These are phyloP conservation scores for Floccularia luteovirens DNA, from an alignment of 768 basidiomycete species.

Conservation along the genomic window DNA sequence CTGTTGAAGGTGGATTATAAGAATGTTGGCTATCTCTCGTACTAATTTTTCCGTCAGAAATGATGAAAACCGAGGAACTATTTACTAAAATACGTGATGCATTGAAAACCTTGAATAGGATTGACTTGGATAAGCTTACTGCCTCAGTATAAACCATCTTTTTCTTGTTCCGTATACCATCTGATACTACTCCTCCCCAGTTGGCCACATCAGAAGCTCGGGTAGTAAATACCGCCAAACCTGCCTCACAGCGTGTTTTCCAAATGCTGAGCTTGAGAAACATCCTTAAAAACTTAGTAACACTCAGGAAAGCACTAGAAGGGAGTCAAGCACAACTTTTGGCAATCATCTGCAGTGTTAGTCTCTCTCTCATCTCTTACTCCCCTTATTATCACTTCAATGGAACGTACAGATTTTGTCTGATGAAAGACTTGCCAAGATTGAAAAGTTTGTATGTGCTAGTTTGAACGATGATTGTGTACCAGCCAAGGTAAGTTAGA, in stretches of 20 bases:
- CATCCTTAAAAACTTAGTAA: conserved; percentile 60
- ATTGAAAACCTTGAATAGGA: conserved; percentile 63
- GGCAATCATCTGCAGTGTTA: conserved; percentile 51
- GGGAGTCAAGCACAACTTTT: conserved; percentile 56
- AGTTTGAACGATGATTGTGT: conserved; percentile 70
- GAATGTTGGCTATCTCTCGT: neutral
- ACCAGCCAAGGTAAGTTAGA: conserved; percentile 42
- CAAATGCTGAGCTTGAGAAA: conserved; percentile 78
- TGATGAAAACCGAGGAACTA: conserved; percentile 69
- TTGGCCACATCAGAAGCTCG: conserved; percentile 59
- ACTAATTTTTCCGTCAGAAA: conserved; percentile 33
- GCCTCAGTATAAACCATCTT: conserved; percentile 35
- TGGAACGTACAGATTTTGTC: conserved; percentile 49
- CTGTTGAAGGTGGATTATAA: conserved; percentile 58
- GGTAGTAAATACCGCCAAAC: conserved; percentile 44
- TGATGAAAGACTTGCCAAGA: conserved; percentile 61
- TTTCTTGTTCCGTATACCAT: neutral
- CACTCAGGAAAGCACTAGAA: conserved; percentile 53
- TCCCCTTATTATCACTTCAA: neutral
- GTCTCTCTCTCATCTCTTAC: conserved; percentile 5
- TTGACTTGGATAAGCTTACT: conserved; percentile 87
- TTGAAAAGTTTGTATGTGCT: conserved; percentile 49
- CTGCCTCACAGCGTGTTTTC: conserved; percentile 59
- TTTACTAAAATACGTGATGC: conserved; percentile 64
- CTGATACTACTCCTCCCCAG: conserved; percentile 24